A percentile compares a stretch with the other conserved stretches of the same genome.
These are phyloP conservation scores for Melocanna baccifera DNA, from an alignment of 176 grass and related monocot species.

Conservation along the genomic window DNA sequence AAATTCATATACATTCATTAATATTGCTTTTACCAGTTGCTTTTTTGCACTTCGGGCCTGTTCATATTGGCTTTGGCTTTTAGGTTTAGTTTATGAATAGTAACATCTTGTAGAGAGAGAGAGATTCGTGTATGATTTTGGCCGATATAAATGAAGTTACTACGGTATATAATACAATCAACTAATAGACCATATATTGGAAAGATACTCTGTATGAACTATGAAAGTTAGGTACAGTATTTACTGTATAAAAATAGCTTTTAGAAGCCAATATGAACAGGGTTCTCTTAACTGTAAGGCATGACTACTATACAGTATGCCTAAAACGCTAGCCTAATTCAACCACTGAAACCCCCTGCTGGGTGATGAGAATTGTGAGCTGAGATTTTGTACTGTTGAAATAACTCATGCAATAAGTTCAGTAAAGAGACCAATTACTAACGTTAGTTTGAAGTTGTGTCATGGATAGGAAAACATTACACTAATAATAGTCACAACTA, in stretches of 20 bases:
- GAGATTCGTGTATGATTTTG: no score
- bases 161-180: no score
- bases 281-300: background rate
- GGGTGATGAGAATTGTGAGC: background rate
- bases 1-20: constrained; percentile 2
- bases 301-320: background rate
- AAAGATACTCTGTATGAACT: no score
- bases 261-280: no score
- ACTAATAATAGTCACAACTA: background rate
- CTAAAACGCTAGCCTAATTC: background rate
- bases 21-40: constrained; percentile 15
- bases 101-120: no score
- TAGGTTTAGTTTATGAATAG: no score
- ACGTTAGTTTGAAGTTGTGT: background rate
- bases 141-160: no score
- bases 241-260: no score
- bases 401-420: background rate
- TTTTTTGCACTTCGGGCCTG: no score
- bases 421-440: background rate
- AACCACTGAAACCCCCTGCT: background rate
- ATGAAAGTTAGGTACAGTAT: no score
- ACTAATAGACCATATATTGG: no score
- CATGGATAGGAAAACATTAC: background rate
- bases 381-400: background rate
- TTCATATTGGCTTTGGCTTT: no score